Base-by-base conservation (phyloP, 306 rosid species). In the Trifolium pratense region DNA sequence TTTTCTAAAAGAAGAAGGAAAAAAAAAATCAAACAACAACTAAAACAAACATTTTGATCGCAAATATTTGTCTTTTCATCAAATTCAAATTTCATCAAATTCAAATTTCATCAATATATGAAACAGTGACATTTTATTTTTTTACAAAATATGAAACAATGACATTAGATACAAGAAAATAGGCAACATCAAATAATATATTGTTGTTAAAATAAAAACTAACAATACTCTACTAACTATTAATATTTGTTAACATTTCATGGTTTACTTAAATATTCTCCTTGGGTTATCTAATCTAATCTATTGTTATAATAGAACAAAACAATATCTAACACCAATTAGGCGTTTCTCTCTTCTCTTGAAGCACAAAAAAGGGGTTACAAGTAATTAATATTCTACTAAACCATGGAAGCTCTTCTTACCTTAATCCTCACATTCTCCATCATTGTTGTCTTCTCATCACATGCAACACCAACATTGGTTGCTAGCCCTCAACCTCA, bases 401-500 rank as follows among this genome's bases (percentile, higher is more conserved):
- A 51, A 75, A 55, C 55, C 49, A 75, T 66, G 79, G 55, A 75
- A 39, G 34, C 6, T 66, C 21, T 40, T 0, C n/a, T 40, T 0
- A 66, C 17, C 46, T 16, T 75, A 53, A 53, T 40, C 46, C 32
- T 66, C 57, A 16, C 79, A 53, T 40, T 66, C 36, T 53, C 36
- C 36, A 75, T 75, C 23, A 14, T 23, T 7, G 6, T 7, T 34
- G 3, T 78, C 74, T 70, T 76, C 75, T 75, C 86, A 11, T 75
- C 86, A 11, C 78, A 51, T 14, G 81, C 88, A 63, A 52, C 46
- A 0, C 76, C 86, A 40, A 16, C 68, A 71, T 8, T 74, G 53
- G 23, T 71, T 13, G 58, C 75, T 21, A 85, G 18, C 37, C 90
- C 21, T 56, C 62, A 23, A 23, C 32, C 89, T 36, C 85, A 82